Evolutionary conservation across 768 basidiomycete species (phyloP).

Genomic region (Infundibulicybe gibba): DNA sequence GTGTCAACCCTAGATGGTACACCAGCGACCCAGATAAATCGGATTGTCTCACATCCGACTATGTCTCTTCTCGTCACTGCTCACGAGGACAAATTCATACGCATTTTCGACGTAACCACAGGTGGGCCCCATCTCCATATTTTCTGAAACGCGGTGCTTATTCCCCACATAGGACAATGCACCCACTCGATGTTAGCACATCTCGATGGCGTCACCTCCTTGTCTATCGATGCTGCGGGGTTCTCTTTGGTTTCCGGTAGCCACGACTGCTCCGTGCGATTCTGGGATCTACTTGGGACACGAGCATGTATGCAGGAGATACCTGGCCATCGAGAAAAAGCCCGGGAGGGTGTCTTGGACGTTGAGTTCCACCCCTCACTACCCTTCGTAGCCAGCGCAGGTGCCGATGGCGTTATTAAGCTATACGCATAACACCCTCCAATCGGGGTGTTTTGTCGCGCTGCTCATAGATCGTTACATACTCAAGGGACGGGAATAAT

Average conservation of each 20-base stretch:
- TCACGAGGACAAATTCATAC: constrained; percentile 91
- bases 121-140: constrained; percentile 36
- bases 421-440: constrained; percentile 74
- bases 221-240: constrained; percentile 84
- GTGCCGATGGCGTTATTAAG: constrained; percentile 94
- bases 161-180: constrained; percentile 59
- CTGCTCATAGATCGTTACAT: constrained; percentile 22
- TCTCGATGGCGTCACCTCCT: constrained; percentile 85
- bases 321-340: constrained; percentile 85
- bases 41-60: constrained; percentile 86
- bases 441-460: constrained; percentile 7
- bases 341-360: constrained; percentile 85
- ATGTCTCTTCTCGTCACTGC: constrained; percentile 85
- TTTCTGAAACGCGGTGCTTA: neutral
- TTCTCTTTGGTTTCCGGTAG: constrained; percentile 87
- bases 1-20: constrained; percentile 54
- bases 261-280: constrained; percentile 90
- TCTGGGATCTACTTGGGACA: constrained; percentile 89
- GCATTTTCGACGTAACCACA: constrained; percentile 81
- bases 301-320: constrained; percentile 86
- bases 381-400: constrained; percentile 88
- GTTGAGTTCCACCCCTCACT: constrained; percentile 82
- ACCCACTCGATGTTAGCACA: constrained; percentile 90
- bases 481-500: constrained; percentile 25
- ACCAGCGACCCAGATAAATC: constrained; percentile 77